These are phyloP conservation scores for Candida takata DNA, from an alignment of 805 yeast species.

Conservation along the genomic window DNA sequence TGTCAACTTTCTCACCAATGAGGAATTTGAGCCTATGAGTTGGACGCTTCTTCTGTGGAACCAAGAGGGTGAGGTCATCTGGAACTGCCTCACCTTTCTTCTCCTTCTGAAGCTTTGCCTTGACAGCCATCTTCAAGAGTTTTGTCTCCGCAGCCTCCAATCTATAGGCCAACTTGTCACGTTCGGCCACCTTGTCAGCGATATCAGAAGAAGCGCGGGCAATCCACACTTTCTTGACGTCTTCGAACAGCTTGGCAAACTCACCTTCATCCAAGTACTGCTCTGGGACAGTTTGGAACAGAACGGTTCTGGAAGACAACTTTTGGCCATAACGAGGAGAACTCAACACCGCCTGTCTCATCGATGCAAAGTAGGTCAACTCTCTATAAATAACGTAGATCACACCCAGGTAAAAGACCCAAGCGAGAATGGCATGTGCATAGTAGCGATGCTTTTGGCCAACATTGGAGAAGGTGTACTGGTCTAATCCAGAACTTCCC, in stretches of 20 bases:
- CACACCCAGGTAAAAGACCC: conserved; percentile 68
- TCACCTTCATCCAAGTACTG: conserved; percentile 65
- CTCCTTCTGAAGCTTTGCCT: conserved; percentile 54
- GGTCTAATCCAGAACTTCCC: conserved; percentile 62
- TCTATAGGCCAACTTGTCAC: conserved; percentile 51
- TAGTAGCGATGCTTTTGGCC: conserved; percentile 55
- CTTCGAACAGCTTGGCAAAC: conserved; percentile 68
- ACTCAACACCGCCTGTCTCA: conserved; percentile 71
- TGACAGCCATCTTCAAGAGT: conserved; percentile 55
- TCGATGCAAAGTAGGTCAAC: conserved; percentile 64
- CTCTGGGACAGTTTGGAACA: conserved; percentile 80
- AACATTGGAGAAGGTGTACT: conserved; percentile 73
- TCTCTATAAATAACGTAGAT: conserved; percentile 78
- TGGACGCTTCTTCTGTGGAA: conserved; percentile 68
- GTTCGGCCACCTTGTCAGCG: conserved; percentile 45
- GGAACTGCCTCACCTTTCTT: conserved; percentile 51
- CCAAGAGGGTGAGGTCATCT: conserved; percentile 46
- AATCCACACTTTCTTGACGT: conserved; percentile 77
- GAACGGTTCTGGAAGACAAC: conserved; percentile 71
- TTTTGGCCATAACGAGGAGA: conserved; percentile 75
- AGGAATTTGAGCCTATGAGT: conserved; percentile 35
- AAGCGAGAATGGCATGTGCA: conserved; percentile 78
- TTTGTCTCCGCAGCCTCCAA: conserved; percentile 63
- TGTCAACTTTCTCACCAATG: conserved; percentile 57
- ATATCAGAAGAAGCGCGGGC: conserved; percentile 57